Evolutionary conservation across 371 early-diverging fungal genomes (phyloP), one percentile per base, ranked within the genome.

Genomic region (Thermomucor indicae-seudaticae): DNA sequence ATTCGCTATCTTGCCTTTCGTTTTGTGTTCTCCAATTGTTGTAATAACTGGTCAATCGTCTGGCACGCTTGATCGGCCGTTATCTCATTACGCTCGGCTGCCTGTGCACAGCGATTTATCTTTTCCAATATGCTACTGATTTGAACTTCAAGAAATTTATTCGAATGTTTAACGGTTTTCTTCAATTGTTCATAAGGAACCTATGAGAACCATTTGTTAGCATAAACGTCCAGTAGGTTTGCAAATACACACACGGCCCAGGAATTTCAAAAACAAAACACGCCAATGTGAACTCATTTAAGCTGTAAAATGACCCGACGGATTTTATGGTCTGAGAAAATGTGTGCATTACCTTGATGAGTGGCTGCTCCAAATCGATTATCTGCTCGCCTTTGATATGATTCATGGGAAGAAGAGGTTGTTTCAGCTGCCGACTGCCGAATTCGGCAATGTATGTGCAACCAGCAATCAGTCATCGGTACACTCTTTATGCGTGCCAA

Each of bases 151-250:
- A 87, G 72, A 38, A 83, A 81, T 55, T 89, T 89, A 59, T 90
- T 88, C 24, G 90, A 84, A 22, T 77, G 70, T 53, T 89, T 85
- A 57, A 86, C 85, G 3, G 92, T 75, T 51, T 87, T 86, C 49
- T 84, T 81, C 39, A 93, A 78, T 68, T 93, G 94, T 65, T 96
- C 96, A 37, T 87, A 75, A 11, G 96, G 94, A 14, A 92, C 93
- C 94, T 95, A 48, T 6, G 12, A 2, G n/a, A 25, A 24, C 14
- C 20, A 24, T 38, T 14, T n/a, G 10, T n/a, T 39, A 16, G n/a
- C n/a, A n/a, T n/a, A n/a, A n/a, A n/a, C n/a, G n/a, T n/a, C n/a
- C n/a, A n/a, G n/a, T n/a, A n/a, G n/a, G n/a, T n/a, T n/a, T n/a
- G n/a, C n/a, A n/a, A n/a, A n/a, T n/a, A n/a, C 29, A 12, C 14